These are phyloP conservation scores for Sporothrix luriei DNA, from an alignment of 2,329 filamentous ascomycete genomes.

Conservation along the genomic window DNA sequence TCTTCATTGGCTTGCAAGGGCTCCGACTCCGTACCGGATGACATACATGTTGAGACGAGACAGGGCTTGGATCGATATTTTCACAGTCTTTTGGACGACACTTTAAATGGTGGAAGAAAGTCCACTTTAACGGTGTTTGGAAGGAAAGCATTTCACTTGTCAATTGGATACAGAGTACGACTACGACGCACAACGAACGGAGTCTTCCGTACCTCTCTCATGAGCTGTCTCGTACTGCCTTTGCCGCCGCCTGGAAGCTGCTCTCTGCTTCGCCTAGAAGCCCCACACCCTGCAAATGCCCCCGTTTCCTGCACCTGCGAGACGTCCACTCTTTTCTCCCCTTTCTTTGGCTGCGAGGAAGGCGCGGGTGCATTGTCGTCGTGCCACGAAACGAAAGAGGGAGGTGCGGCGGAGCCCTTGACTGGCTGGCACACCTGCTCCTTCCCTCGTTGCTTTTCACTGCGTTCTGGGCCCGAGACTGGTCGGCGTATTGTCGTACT, in stretches of 20 bases:
- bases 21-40: background rate
- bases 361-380: constrained; percentile 8
- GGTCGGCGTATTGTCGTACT: background rate
- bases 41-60: background rate
- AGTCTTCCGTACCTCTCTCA: too few species aligned
- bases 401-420: constrained; percentile 13
- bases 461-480: constrained; percentile 9
- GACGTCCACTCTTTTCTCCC: background rate
- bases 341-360: constrained; percentile 16
- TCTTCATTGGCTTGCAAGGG: too few species aligned
- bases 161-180: too few species aligned
- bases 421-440: constrained; percentile 17
- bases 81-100: too few species aligned
- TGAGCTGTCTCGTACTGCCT: background rate
- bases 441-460: background rate
- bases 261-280: background rate
- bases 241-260: background rate
- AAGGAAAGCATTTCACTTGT: background rate
- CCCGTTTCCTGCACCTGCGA: background rate
- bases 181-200: too few species aligned
- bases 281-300: constrained; percentile 6
- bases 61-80: background rate
- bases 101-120: background rate
- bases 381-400: constrained; percentile 11
- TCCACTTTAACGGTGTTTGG: background rate